phyloP scores from a whole-genome alignment of 2,329 filamentous ascomycete species.

The Penicillium vulpinum region DNA sequence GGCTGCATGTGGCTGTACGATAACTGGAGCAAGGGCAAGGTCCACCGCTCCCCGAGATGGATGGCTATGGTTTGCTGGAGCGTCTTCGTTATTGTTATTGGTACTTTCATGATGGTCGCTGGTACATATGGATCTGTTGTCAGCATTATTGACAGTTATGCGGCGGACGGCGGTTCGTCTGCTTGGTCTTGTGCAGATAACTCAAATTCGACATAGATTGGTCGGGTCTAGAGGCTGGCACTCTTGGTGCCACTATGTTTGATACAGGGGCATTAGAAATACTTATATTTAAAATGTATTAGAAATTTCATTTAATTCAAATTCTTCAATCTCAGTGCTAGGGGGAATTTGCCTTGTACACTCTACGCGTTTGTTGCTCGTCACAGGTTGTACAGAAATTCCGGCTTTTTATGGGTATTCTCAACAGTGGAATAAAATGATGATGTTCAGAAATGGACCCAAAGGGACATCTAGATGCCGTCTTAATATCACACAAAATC shows the following conservation, averaged over 20 bases:
- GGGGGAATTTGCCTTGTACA: too few relatives aligned
- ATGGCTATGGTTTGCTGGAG: constrained; percentile 21
- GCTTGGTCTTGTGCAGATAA: constrained; percentile 50
- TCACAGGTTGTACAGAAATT: too few relatives aligned
- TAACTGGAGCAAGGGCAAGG: constrained; percentile 35
- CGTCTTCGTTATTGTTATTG: constrained; percentile 38
- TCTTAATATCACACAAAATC: too few relatives aligned
- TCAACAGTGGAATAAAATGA: too few relatives aligned
- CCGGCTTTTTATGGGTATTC: too few relatives aligned
- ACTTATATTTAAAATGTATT: background rate
- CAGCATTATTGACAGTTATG: constrained; percentile 42
- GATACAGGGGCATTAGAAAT: background rate
- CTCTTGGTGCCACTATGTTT: background rate
- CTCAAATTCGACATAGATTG: constrained; percentile 23
- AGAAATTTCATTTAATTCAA: background rate
- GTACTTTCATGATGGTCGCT: constrained; percentile 46
- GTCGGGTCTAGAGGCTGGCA: background rate
- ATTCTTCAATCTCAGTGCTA: background rate
- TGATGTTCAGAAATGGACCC: too few relatives aligned
- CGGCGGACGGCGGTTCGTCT: constrained; percentile 34
- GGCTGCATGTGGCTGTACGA: constrained; percentile 47
- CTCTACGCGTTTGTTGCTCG: too few relatives aligned
- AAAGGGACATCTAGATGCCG: too few relatives aligned
- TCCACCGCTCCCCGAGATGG: constrained; percentile 17
- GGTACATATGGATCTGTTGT: constrained; percentile 50